Evolutionary conservation across 169 alveolate genomes (phyloP).

Genomic region (Eimeria sp.): DNA sequence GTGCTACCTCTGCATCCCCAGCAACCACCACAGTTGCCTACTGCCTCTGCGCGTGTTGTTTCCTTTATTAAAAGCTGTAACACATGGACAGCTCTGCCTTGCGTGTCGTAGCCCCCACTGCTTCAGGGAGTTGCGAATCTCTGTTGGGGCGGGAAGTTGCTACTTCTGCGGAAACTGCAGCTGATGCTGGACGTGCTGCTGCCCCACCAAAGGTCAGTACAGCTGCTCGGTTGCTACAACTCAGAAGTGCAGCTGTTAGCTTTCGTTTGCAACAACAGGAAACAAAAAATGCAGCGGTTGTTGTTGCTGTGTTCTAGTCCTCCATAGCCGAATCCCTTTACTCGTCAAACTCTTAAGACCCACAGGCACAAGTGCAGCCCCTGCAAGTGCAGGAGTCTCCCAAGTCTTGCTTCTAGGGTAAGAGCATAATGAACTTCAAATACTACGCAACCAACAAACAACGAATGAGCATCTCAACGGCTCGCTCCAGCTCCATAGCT

Average conservation of each 20-base stretch:
- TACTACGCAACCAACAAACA: background rate
- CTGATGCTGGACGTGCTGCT: background rate
- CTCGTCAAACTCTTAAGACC: background rate
- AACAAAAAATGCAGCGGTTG: background rate
- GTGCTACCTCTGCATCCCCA: background rate
- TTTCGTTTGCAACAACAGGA: background rate
- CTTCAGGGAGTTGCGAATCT: background rate
- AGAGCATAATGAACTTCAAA: background rate
- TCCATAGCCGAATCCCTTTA: background rate
- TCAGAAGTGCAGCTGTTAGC: background rate
- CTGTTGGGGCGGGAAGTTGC: background rate
- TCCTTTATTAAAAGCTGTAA: background rate
- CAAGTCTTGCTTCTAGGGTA: background rate
- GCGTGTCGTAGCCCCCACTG: background rate
- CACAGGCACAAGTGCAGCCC: background rate
- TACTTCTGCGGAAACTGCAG: background rate
- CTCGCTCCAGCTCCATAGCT: background rate
- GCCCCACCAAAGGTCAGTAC: background rate
- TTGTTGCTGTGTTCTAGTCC: background rate
- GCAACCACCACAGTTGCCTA: background rate
- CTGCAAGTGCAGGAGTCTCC: background rate
- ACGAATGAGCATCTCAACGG: background rate
- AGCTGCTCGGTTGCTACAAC: background rate
- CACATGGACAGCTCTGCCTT: background rate
- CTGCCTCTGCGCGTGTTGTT: background rate